Base-by-base conservation (phyloP, 179 eudicot genomes). In the Silene vulgaris region DNA sequence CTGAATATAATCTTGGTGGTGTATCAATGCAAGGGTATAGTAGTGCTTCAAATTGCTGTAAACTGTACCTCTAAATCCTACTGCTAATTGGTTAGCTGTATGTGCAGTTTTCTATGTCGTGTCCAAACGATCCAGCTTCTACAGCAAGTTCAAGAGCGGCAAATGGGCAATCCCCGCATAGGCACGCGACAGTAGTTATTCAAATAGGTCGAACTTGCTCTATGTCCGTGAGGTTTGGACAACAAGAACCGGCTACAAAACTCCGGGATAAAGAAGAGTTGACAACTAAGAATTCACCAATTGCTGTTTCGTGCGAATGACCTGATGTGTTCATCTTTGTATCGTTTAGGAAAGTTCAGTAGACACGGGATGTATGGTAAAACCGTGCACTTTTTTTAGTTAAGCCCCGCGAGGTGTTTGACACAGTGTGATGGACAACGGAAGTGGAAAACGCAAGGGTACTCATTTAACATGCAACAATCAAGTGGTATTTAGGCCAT, bases 31-130 rank as follows among this genome's bases (percentile, higher is more conserved):
- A 17, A 37, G 14, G 71, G 52, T 11, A 17, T 37, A 37, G 2
- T 19, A 40, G 57, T 43, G 26, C 56, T 69, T 69, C 54, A 9
- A 69, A 43, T 37, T 40, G 56, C 14, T 52, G 54, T 9, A 9
- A 11, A 19, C 5, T 16, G 13, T 43, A 16, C 23, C 14, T 48
- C 54, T 11, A 48, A 9, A 48, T 48, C 0, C 54, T 3, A 48
- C 59, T 57, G 57, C 75, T 76, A 67, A 54, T 67, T 77, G 37
- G 30, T 68, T 48, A 30, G 62, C 61, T 28, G 13, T 30, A 23
- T 45, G 50, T 88, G 86, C 89, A 94, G 97, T 94, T 69, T 91
- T 94, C 81, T 92, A 81, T 43, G 82, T 88, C 13, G 92, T 91
- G 65, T 94, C 98, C 8, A 90, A 75, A 75, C 81, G 52, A 45